Base-by-base conservation (phyloP, 2,329 filamentous ascomycete species). In the Ceratocystis ficicola region DNA sequence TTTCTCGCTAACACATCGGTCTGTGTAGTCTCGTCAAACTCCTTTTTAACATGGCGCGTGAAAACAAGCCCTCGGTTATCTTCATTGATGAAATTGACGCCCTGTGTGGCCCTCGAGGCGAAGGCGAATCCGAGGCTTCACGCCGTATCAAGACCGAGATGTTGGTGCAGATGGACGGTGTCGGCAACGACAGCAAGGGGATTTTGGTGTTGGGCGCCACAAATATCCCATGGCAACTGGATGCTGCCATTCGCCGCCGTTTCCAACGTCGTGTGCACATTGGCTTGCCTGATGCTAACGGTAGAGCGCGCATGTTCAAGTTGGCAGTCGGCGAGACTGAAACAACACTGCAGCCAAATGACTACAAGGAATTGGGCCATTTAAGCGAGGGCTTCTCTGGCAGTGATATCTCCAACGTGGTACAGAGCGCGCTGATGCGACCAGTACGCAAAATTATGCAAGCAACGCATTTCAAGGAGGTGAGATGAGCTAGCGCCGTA, bases 71-170 rank as follows among this genome's bases (percentile, higher is more conserved):
- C 0, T 94, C 92, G 1, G 96, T 99, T 74, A 96, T 97, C 76
- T 97, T 97, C 78, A 96, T 97, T 73, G 93, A 97, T 75, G 93
- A 97, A 76, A 91, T 97, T 69, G 94, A 99, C 75, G 94, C 94
- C 4, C 86, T 99, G 1, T 97, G 94, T 73, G 94, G 94, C 0
- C 92, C 93, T 7, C 85, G 94, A 71, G 85, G 84, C 69, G 94
- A 99, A 81, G 94, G 94, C 74, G 95, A 99, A 78, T 96, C 92
- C 1, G 94, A 99, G 80, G 94, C 95, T 1, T 96, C 92, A 64
- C 85, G 94, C 68, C 88, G 94, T 74, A 99, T 99, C 81, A 99
- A 99, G 79, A 99, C 94, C 0, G 94, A 99, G 76, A 86, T 99
- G 72, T 85, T 99, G 15, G 93, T 99, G 20, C 94, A 99, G 76